phyloP scores from a whole-genome alignment of 192 early-diverging fungal genomes.

The Coemansia sp. region DNA sequence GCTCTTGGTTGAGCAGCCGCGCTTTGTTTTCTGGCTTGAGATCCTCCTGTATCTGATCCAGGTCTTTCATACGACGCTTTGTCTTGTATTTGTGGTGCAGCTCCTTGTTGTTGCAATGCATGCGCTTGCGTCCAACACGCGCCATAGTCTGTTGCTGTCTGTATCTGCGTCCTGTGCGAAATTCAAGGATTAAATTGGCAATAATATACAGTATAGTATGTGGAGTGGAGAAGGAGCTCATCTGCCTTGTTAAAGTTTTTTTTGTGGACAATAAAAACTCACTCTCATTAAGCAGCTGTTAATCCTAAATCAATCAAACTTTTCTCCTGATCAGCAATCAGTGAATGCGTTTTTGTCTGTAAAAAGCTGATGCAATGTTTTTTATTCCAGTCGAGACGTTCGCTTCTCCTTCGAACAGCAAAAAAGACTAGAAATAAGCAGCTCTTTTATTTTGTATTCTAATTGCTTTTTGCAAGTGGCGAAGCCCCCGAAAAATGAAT shows the following conservation, averaged over 20 bases:
- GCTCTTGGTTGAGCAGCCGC: conserved; percentile 61
- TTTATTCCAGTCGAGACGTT: neutral
- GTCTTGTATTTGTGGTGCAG: conserved; percentile 79
- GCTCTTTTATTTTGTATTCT: too few relatives aligned
- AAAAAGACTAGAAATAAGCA: too few relatives aligned
- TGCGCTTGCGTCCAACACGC: conserved; percentile 51
- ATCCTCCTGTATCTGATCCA: conserved; percentile 95
- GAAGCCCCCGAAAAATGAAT: neutral
- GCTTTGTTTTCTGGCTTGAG: conserved; percentile 68
- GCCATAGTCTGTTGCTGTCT: conserved; percentile 21
- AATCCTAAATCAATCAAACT: conserved; percentile 9
- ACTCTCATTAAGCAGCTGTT: neutral
- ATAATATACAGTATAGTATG: neutral
- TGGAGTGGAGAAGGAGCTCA: too few relatives aligned
- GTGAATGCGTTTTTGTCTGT: neutral
- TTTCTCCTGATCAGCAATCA: conserved; percentile 7
- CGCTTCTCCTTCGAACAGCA: neutral
- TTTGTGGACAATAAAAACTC: too few relatives aligned
- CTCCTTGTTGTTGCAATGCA: conserved; percentile 63
- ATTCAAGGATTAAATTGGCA: neutral
- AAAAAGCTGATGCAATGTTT: conserved; percentile 1
- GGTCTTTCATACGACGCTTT: conserved; percentile 83
- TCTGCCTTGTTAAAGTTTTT: too few relatives aligned
- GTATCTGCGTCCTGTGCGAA: neutral
- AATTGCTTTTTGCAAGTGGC: neutral